phyloP scores from a whole-genome alignment of 2,329 filamentous ascomycete genomes.

The Neofusicoccum ribis region DNA sequence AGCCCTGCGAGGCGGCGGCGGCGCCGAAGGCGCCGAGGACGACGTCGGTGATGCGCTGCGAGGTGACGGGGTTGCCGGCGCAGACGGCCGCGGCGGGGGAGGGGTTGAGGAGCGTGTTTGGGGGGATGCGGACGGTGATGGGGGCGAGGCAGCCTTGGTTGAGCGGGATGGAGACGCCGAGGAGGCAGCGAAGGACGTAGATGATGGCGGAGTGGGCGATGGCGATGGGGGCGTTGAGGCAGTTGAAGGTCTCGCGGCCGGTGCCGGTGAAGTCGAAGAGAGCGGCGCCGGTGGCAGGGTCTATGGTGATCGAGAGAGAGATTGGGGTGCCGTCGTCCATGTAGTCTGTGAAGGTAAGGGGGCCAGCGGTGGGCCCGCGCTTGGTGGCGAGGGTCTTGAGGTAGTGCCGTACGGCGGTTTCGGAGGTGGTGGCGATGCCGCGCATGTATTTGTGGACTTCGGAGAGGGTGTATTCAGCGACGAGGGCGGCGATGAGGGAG shows the following conservation, averaged over 20 bases:
- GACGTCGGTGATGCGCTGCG: conserved; percentile 35
- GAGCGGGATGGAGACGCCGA: conserved; percentile 34
- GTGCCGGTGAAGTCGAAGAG: conserved; percentile 46
- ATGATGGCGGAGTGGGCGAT: conserved; percentile 38
- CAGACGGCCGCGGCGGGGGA: conserved; percentile 30
- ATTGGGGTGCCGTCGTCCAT: conserved; percentile 46
- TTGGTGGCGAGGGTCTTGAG: not conserved
- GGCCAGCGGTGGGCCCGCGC: not conserved
- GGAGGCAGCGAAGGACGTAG: conserved; percentile 32
- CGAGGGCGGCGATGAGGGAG: conserved; percentile 19
- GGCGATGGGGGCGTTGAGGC: conserved; percentile 40
- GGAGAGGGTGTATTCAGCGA: conserved; percentile 9
- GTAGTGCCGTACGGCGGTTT: conserved; percentile 21
- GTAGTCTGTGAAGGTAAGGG: conserved; percentile 32
- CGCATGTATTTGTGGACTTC: conserved; percentile 23
- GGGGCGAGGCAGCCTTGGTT: conserved; percentile 37
- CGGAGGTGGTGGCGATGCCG: conserved; percentile 22
- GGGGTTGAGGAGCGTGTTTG: conserved; percentile 32
- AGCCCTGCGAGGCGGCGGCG: conserved; percentile 33
- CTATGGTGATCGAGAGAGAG: conserved; percentile 35
- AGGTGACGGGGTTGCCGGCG: conserved; percentile 33
- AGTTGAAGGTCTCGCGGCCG: conserved; percentile 34
- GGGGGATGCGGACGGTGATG: conserved; percentile 29
- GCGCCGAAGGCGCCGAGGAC: conserved; percentile 34
- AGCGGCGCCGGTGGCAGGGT: conserved; percentile 31